Base-by-base conservation (phyloP, 176 grass and related monocot species). In the Oryza punctata region DNA sequence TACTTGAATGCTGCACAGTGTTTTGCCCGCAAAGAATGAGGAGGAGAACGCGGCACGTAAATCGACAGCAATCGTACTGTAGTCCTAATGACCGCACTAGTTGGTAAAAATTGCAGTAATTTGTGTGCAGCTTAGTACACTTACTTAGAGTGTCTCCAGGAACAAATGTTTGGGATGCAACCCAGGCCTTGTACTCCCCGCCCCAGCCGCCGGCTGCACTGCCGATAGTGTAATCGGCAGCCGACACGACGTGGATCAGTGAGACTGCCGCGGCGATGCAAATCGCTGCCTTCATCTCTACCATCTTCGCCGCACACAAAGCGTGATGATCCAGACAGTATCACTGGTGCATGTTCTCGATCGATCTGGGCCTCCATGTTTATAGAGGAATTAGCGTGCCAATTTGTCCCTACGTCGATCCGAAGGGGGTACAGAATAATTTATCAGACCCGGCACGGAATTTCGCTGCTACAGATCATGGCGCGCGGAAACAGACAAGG, bases 61-160 rank as follows among this genome's bases (percentile, higher is more conserved):
- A n/a, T 43, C 0, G 35, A n/a, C 23, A 21, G 40, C 15, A 69
- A 15, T 70, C 35, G 6, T 4, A 37, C 35, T 4, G 3, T 37
- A 37, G 35, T 37, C 35, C 6, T 37, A 37, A 37, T 37, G 35
- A 37, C 35, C 30, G 30, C 30, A 30, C 30, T 30, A 30, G 30
- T 30, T 38, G 37, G 37, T 35, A 35, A 35, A 35, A 35, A 35
- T 35, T 35, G 33, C 5, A 35, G 33, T 6, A 35, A 35, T 35
- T 35, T 35, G 4, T 35, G 33, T 35, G 5, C 5, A 35, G 33
- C 33, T 38, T 23, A 15, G 50, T 54, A 54, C 5, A 85, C 93
- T 85, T 91, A 97, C 95, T 92, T 3, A 97, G 26, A 27, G 72
- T 92, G 78, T 97, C 95, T 27, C 92, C 92, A 1, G 67, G 73